Base-by-base conservation (phyloP, 306 rosid species). In the Cicer yamashitae region DNA sequence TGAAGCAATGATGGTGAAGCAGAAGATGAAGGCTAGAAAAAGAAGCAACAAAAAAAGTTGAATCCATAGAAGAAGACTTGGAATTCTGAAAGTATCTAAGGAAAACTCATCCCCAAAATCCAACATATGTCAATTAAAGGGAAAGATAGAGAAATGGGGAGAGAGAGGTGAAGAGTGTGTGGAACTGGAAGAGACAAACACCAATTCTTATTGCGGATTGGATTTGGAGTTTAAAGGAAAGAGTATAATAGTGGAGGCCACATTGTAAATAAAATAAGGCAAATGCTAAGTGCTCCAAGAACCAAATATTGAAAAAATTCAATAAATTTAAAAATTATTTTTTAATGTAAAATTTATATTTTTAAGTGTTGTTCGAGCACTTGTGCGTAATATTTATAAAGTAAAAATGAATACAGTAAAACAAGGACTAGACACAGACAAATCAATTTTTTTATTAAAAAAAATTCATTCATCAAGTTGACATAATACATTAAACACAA, bases 51-150 rank as follows among this genome's bases (percentile, higher is more conserved):
- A 84, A 1, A 94, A 43, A 14, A 90, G 82, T 71, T 91, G 98
- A 77, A 88, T 88, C 97, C 91, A 94, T 10, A 91, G 77, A 7
- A 94, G 89, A 90, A 94, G 89, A 90, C 96, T 87, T 73, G 96
- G 89, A 58, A 86, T 45, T 80, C 68, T 83, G 79, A 71, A 78
- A 82, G 67, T 83, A 48, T 84, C 74, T 7, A 91, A 12, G 20
- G 71, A 37, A 6, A 94, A 20, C 15, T 85, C 97, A 40, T 88
- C 96, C 48, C 90, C 93, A 76, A 85, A 88, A 81, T 87, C 86
- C n/a, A 84, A 80, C 98, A 91, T 91, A 34, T 53, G 34, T 30
- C 34, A 30, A 15, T 7, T 7, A 14, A 0, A 3, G 6, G 12
- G 51, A 46, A 46, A 9, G 3, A 14, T n/a, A 51, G 9, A 7